Evolutionary conservation across 177 flowering plant genomes (phyloP).

Genomic region (Vitis hybrid): DNA sequence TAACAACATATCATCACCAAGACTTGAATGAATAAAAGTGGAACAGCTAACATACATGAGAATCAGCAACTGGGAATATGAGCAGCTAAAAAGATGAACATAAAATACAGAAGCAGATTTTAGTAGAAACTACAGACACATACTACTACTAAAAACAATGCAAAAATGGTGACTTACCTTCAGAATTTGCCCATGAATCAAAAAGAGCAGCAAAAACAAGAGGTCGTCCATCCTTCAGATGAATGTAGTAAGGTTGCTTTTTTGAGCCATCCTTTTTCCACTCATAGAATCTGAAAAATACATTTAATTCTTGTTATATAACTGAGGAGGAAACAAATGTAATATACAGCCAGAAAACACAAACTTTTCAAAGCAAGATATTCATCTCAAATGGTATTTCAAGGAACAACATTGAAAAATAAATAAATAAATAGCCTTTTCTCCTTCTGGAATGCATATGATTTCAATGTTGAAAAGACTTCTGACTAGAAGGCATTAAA

Average conservation of each 20-base stretch:
- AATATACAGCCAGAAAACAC: not conserved
- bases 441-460: too few species aligned
- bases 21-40: not conserved
- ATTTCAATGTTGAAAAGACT: not conserved
- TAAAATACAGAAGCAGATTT: not conserved
- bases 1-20: not conserved
- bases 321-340: not conserved
- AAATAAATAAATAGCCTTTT: not conserved
- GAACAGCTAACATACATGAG: not conserved
- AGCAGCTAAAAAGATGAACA: not conserved
- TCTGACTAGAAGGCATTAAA: not conserved
- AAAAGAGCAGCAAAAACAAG: constrained; percentile 92
- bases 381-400: not conserved
- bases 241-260: constrained; percentile 92
- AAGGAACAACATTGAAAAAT: not conserved
- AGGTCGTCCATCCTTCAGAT: constrained; percentile 74
- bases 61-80: not conserved
- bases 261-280: constrained; percentile 92
- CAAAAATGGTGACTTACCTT: constrained; percentile 47
- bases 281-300: constrained; percentile 72
- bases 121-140: not conserved
- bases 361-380: not conserved
- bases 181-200: constrained; percentile 78
- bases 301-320: not conserved
- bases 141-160: not conserved